Evolutionary conservation across 495 filamentous ascomycete genomes (phyloP).

Genomic region (Tuber aestivum): DNA sequence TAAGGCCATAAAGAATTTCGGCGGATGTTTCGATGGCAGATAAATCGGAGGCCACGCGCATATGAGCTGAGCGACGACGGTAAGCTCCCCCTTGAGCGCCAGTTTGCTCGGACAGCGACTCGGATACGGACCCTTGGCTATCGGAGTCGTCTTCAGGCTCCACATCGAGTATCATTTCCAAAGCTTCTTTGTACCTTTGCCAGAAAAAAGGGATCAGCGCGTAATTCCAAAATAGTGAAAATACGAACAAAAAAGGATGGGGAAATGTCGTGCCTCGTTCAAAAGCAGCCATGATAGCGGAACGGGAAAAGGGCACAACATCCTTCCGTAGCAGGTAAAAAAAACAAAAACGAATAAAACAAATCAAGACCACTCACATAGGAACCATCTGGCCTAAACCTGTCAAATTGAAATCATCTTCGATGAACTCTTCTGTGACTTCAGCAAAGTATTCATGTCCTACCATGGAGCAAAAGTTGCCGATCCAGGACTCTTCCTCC

Average conservation of each 20-base stretch:
- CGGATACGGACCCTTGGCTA: conserved; percentile 53
- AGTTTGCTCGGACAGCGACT: conserved; percentile 50
- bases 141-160: conserved; percentile 78
- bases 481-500: conserved; percentile 64
- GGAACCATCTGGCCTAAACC: conserved; percentile 90
- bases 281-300: neutral
- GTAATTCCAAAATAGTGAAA: conserved; percentile 1
- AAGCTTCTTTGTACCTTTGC: conserved; percentile 76
- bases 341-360: conserved; percentile 4
- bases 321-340: neutral
- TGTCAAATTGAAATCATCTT: conserved; percentile 98
- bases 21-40: conserved; percentile 94
- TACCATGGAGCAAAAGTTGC: conserved; percentile 87
- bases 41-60: conserved; percentile 81
- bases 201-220: conserved; percentile 14
- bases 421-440: conserved; percentile 97
- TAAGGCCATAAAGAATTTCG: conserved; percentile 93
- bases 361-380: conserved; percentile 51
- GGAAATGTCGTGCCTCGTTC: neutral
- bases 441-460: conserved; percentile 99
- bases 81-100: conserved; percentile 53
- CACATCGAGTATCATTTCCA: conserved; percentile 97
- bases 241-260: neutral
- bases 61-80: conserved; percentile 66
- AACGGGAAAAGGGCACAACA: neutral